Evolutionary conservation across 176 grass and related monocot species (phyloP), one percentile per base, ranked within the genome.

Genomic region (Bromus sterilis): DNA sequence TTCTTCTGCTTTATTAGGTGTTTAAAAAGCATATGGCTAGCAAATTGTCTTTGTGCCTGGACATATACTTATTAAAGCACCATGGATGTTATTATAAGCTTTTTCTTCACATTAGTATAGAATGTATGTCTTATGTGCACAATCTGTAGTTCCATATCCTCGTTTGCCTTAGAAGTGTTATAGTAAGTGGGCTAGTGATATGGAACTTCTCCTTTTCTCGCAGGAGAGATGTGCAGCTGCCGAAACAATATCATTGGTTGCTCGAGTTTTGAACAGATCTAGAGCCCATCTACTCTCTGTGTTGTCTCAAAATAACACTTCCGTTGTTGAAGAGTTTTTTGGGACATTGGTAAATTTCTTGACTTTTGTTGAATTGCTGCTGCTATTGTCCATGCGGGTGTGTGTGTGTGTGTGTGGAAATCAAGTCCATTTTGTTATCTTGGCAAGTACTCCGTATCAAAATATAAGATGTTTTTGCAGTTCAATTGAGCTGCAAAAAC

Each of bases 161-260:
- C 1, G 5, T 88, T 59, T 74, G 32, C 14, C 35, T 88, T 36
- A 74, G 56, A 87, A 46, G 26, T 80, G 21, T 42, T 57, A 25
- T 56, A 7, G 36, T 39, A 2, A 33, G 16, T 76, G 73, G 31
- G 49, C 7, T 34, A 37, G 44, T 34, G 73, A 78, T 44, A 46
- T 11, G 11, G 32, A 78, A 18, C 57, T 82, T 73, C 1, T 46
- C 79, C 33, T 30, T 71, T 41, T 49, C 18, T 69, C 79, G 48
- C 88, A 99, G 96, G 96, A 99, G 89, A 89, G 93, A 77, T 99
- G 96, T 36, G 82, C 93, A 84, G 93, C 87, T 84, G 87, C 89
- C 23, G 96, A 93, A 91, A 99, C 96, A 84, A 21, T 95, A 85
- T 99, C 74, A 73, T 84, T 99, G 77, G 87, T 99, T 87, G 90